Evolutionary conservation across 495 filamentous ascomycete species (phyloP).

Genomic region (Hypoxylon subgilvum): DNA sequence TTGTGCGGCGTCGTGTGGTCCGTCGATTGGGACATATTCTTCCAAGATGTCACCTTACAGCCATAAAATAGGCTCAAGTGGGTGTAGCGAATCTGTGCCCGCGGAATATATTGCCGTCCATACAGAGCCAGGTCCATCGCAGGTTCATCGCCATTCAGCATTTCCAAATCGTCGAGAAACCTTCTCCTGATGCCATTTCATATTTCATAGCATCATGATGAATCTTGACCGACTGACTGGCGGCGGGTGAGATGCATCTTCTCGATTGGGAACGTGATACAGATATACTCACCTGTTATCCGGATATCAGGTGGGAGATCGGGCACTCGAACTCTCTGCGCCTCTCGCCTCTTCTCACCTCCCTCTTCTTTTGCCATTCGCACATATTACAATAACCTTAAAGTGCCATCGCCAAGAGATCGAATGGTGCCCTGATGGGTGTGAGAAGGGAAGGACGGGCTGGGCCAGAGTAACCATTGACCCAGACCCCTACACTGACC

Average conservation of each 20-base stretch:
- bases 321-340: conserved; percentile 13
- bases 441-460: conserved; percentile 6
- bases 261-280: not conserved
- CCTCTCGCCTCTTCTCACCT: not conserved
- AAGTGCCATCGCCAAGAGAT: conserved; percentile 40
- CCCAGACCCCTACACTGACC: not conserved
- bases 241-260: too few relatives aligned
- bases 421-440: conserved; percentile 28
- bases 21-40: conserved; percentile 27
- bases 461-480: conserved; percentile 36
- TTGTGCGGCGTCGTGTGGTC: conserved; percentile 16
- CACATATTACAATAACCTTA: conserved; percentile 41
- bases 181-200: conserved; percentile 28
- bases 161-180: conserved; percentile 10
- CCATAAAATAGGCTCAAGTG: conserved; percentile 32
- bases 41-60: conserved; percentile 3
- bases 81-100: conserved; percentile 12
- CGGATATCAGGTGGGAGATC: not conserved
- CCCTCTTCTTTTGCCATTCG: conserved; percentile 10
- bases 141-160: not conserved
- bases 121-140: too few relatives aligned
- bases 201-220: conserved; percentile 19
- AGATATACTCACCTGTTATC: too few relatives aligned
- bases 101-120: conserved; percentile 27
- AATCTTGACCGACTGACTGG: conserved; percentile 9